Evolutionary conservation across 192 early-diverging fungal species (phyloP).

Genomic region (Allomyces javanicus): DNA sequence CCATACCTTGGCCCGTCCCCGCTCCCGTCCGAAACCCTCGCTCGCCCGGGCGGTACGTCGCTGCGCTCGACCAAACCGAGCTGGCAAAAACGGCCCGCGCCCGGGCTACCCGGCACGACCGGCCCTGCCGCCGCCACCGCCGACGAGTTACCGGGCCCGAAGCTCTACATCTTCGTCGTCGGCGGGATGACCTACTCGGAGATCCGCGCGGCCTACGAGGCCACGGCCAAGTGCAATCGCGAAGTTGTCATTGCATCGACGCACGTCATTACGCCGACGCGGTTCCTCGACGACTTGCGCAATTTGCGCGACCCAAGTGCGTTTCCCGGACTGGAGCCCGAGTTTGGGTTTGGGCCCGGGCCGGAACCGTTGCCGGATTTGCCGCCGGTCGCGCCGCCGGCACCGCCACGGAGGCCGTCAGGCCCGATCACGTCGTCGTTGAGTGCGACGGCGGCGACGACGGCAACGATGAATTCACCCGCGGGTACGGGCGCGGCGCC

Average conservation of each 20-base stretch:
- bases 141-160: no score
- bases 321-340: background rate
- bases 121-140: no score
- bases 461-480: no score
- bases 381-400: background rate
- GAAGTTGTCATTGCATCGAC: conserved; percentile 18
- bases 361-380: background rate
- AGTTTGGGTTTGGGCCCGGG: conserved; percentile 1
- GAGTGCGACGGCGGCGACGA: no score
- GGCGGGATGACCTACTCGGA: conserved; percentile 28
- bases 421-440: background rate
- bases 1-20: no score
- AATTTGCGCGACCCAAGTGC: background rate
- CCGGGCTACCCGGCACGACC: no score
- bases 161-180: conserved; percentile 11
- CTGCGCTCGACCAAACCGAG: no score
- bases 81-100: no score
- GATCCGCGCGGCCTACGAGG: conserved; percentile 17
- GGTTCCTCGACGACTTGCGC: background rate
- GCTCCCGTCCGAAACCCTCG: no score
- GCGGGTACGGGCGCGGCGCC: no score
- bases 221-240: conserved; percentile 12
- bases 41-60: no score
- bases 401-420: background rate
- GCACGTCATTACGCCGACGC: background rate